Base-by-base conservation (phyloP, 164 flowering plant genomes). In the Dillenia turbinata region DNA sequence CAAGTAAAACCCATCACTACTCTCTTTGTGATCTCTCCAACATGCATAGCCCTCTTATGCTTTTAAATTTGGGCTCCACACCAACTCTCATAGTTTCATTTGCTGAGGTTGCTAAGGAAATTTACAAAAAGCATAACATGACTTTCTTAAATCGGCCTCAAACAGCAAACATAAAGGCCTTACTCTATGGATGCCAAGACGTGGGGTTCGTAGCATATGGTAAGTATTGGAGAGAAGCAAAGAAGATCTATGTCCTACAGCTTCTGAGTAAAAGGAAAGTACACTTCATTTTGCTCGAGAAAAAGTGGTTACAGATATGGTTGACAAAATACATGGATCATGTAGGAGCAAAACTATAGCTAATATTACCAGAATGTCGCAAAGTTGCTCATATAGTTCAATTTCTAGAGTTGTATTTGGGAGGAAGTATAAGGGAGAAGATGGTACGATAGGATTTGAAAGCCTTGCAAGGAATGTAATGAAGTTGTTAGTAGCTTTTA, bases 101-200 rank as follows among this genome's bases (percentile, higher is more conserved):
- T 8, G 66, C 83, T 5, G 70, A 71, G 0, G 66, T 66, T 1
- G 86, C 81, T 19, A 44, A 33, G 0, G 81, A 79, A 59, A 66
- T 79, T 43, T 54, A 77, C 70, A 79, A 69, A 60, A 71, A 66
- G 44, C 77, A 78, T 12, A 83, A 79, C 47, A 12, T 65, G 9
- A 12, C 47, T 8, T 81, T 81, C n/a, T 17, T 71, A 9, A 57
- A 70, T 52, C 56, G 79, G 69, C 69, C 71, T 5, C 5, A 12
- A 0, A 33, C 52, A 8, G 54, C 53, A 9, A 46, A 22, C 3
- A 26, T 47, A 9, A 49, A 52, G 13, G 33, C 17, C 5, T 40
- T 59, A 54, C 47, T 58, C 26, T 69, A 64, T 56, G 53, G 66
- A 12, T 17, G 59, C 26, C 9, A 5, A 12, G 57, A 22, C n/a